phyloP scores from a whole-genome alignment of 495 filamentous ascomycete species.

The Trypethelium eluteriae region DNA sequence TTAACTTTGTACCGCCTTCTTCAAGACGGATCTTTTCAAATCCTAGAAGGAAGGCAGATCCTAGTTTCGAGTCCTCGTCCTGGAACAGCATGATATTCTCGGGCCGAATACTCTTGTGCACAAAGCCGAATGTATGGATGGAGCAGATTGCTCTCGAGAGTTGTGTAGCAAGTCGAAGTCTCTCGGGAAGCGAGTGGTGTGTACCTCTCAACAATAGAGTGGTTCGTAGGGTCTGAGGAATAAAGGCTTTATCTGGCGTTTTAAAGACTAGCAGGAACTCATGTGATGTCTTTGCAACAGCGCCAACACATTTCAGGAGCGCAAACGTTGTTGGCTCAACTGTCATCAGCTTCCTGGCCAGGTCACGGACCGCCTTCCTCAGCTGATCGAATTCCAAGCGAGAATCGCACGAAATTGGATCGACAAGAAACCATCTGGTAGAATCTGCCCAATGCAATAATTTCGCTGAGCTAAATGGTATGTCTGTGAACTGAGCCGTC shows the following conservation, averaged over 20 bases:
- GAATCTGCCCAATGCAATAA: not conserved
- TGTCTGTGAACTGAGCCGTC: not conserved
- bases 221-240: not conserved
- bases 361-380: not conserved
- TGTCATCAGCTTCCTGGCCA: not conserved
- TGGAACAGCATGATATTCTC: constrained; percentile 45
- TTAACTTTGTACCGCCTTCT: constrained; percentile 34
- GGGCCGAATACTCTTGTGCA: constrained; percentile 53
- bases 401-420: not conserved
- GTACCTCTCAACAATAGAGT: not conserved
- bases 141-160: not conserved
- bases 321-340: not conserved
- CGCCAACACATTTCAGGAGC: not conserved
- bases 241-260: too few relatives aligned
- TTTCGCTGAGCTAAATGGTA: not conserved
- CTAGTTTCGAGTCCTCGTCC: constrained; percentile 22
- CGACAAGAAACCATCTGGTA: not conserved
- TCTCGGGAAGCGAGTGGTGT: not conserved
- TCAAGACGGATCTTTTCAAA: constrained; percentile 44
- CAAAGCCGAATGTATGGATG: constrained; percentile 37
- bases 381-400: not conserved
- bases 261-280: too few relatives aligned
- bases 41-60: constrained; percentile 41
- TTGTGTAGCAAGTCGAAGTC: not conserved
- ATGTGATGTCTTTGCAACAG: not conserved